Base-by-base conservation (phyloP, 257 asterid species). In the Fraxinus anomala region DNA sequence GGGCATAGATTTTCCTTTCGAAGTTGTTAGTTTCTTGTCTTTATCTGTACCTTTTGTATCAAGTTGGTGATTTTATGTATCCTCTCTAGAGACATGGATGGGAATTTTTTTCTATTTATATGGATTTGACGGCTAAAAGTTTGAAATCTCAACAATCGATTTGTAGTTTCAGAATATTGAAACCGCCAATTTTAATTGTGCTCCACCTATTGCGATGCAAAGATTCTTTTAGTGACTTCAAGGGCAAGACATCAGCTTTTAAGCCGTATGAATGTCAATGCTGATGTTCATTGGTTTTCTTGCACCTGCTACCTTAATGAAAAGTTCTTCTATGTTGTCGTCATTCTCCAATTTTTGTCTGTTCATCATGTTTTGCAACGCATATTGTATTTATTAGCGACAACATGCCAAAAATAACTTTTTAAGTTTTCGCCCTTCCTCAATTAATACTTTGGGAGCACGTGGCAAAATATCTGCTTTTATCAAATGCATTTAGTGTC, bases 391-490 rank as follows among this genome's bases (percentile, higher is more conserved):
- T 73, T 74, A 40, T 39, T 17, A 14, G 49, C 33, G n/a, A 73
- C 19, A 23, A 13, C 56, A 31, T 40, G 76, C 54, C 40, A 34
- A 54, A 26, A 24, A 0, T 23, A 9, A 23, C 71, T 56, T 12
- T 61, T 31, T 7, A 56, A 33, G 24, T 19, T 6, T 76, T 73
- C 11, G 34, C 36, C n/a, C 74, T 74, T 33, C 68, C 81, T 36
- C 78, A 68, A 7, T 61, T 40, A 21, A 77, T n/a, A 42, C 70
- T 51, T 84, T 66, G 66, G 68, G 78, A 70, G 23, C 59, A 44
- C 67, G 28, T 39, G 10, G 34, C 49, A 37, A 11, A 61, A 26
- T 37, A 21, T 4, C 31, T 61, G 79, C 65, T 77, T 73, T 47
- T 44, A 28, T 13, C 31, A 0, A 24, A 33, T 9, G 21, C 36